Evolutionary conservation across 257 asterid species (phyloP), one percentile per base, ranked within the genome.

Genomic region (Rubia yunnanensis): DNA sequence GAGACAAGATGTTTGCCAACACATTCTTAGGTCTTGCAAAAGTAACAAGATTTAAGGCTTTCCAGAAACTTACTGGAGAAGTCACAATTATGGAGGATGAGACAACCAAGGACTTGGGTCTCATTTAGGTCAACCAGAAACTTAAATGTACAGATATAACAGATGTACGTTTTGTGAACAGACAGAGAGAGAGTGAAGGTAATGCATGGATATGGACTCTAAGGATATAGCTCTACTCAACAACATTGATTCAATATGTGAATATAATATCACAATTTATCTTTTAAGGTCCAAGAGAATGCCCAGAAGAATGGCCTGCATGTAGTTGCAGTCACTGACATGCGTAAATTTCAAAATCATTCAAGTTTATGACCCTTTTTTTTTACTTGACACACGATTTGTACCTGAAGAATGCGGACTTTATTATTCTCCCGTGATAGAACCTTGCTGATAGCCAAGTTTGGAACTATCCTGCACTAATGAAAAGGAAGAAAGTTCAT

Each of bases 371-470:
- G 18, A 5, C 26, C 26, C 56, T 18, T 50, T 50, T 18, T 10
- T 11, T 7, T 38, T 9, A 38, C 46, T n/a, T n/a, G n/a, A n/a
- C 46, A 38, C 49, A 50, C 11, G 39, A 61, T 34, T 32, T 50
- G 74, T 77, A 89, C 98, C 96, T 89, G 98, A 79, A 87, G 89
- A 77, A 89, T 89, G 73, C 96, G 91, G 65, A 92, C 96, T 83
- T 81, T 89, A 71, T 92, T 82, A 83, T 85, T 89, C 76, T 92
- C 95, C 70, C 96, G 85, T 50, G 94, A 86, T 66, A 92, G 74
- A 67, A 92, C 75, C 94, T 87, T 92, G 83, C 98, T 89, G 84
- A 92, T 92, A 3, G 96, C 98, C 77, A 92, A 87, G 73, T 89
- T 92, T 59, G 98, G 98, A 77, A 92, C 96, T 67, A 91, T 79